phyloP scores from a whole-genome alignment of 306 rosid species.

The Astragalus membranaceus region DNA sequence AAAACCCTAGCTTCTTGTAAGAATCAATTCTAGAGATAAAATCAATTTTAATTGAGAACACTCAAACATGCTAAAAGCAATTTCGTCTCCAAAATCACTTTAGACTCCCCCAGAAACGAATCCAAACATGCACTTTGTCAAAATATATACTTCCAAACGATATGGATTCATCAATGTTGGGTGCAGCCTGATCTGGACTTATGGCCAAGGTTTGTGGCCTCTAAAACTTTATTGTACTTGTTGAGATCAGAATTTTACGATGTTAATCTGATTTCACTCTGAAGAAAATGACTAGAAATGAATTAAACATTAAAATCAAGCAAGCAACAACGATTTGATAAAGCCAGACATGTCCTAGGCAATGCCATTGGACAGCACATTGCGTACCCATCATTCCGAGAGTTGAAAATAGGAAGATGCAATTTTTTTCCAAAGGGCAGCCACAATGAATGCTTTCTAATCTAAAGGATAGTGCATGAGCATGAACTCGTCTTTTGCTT shows the following conservation, averaged over 20 bases:
- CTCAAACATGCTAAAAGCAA: too few relatives aligned
- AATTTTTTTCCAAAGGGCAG: constrained; percentile 21
- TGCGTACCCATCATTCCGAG: constrained; percentile 18
- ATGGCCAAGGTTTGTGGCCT: constrained; percentile 11
- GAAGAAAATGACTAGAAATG: constrained; percentile 23
- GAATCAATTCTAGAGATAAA: too few relatives aligned
- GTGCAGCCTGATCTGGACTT: neutral
- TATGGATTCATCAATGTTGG: constrained; percentile 10
- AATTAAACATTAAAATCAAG: constrained; percentile 16
- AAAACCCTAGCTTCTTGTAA: too few relatives aligned
- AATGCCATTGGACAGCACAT: constrained; percentile 11
- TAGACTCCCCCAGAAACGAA: too few relatives aligned
- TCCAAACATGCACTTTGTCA: neutral
- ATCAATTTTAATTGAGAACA: too few relatives aligned
- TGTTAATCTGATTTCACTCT: constrained; percentile 21
- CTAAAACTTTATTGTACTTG: constrained; percentile 19
- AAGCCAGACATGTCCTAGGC: constrained; percentile 4
- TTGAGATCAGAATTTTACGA: constrained; percentile 17
- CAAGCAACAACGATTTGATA: too few relatives aligned
- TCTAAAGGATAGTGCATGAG: constrained; percentile 56
- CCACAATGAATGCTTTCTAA: constrained; percentile 20
- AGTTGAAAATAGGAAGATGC: constrained; percentile 1
- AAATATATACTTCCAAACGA: constrained; percentile 17
- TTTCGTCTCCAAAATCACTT: too few relatives aligned
- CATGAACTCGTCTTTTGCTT: constrained; percentile 51